A percentile compares a stretch with the other conserved stretches of the same genome.
Evolutionary conservation across 1,139 yeast species (phyloP).

Genomic region (Sugiyamaella sp.): DNA sequence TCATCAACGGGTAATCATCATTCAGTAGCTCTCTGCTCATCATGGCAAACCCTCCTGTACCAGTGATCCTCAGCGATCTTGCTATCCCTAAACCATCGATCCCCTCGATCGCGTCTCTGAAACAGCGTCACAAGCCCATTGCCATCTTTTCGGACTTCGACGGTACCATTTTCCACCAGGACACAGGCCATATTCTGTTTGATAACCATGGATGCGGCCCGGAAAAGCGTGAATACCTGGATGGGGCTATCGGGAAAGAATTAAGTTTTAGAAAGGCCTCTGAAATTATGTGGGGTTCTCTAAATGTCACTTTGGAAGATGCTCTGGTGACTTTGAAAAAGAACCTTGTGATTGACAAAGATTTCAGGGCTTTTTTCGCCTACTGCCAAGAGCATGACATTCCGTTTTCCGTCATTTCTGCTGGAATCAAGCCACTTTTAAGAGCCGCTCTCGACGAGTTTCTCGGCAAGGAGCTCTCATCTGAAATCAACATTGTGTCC

Average conservation of each 20-base stretch:
- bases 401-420: slow-evolving; percentile 64
- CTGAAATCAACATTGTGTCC: slow-evolving; percentile 60
- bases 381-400: slow-evolving; percentile 55
- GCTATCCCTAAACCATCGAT: slow-evolving; percentile 39
- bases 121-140: slow-evolving; percentile 39
- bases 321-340: slow-evolving; percentile 58
- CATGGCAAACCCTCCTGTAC: slow-evolving; percentile 23
- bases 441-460: slow-evolving; percentile 60
- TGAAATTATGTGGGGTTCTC: slow-evolving; percentile 50
- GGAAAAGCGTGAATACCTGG: slow-evolving; percentile 44
- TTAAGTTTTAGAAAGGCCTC: slow-evolving; percentile 47
- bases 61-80: slow-evolving; percentile 32
- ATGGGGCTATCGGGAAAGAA: slow-evolving; percentile 44
- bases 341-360: slow-evolving; percentile 60
- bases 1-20: background rate
- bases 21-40: too few relatives aligned
- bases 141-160: slow-evolving; percentile 49
- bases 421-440: slow-evolving; percentile 69
- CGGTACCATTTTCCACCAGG: slow-evolving; percentile 51
- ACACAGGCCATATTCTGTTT: slow-evolving; percentile 50
- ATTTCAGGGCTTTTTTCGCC: slow-evolving; percentile 58
- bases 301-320: slow-evolving; percentile 50
- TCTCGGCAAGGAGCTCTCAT: slow-evolving; percentile 58
- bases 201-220: slow-evolving; percentile 50
- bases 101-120: slow-evolving; percentile 37